phyloP scores from a whole-genome alignment of 345 rosid species.

The Passiflora organensis region DNA sequence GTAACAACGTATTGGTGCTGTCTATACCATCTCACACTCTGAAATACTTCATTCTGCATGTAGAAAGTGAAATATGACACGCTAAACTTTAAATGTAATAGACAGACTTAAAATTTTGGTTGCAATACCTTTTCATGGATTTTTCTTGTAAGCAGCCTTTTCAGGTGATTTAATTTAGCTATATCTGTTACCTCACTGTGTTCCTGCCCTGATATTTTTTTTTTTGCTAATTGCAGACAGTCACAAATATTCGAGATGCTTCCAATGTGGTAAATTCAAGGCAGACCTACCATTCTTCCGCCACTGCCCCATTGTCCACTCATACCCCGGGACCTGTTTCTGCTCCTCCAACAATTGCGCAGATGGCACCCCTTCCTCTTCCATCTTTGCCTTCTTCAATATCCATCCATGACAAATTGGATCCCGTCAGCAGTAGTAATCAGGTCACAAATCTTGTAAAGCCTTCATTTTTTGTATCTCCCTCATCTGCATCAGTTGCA shows the following conservation, averaged over 20 bases:
- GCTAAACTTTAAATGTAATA: too few species aligned
- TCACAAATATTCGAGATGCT: constrained; percentile 36
- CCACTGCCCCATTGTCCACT: constrained; percentile 32
- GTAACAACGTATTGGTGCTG: too few species aligned
- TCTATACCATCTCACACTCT: too few species aligned
- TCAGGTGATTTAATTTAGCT: too few species aligned
- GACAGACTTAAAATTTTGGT: too few species aligned
- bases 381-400: constrained; percentile 33
- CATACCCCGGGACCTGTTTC: constrained; percentile 27
- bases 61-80: too few species aligned
- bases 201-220: too few species aligned
- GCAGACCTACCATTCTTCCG: constrained; percentile 35
- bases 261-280: constrained; percentile 28
- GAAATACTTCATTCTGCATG: too few species aligned
- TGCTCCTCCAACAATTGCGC: constrained; percentile 28
- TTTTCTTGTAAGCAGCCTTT: too few species aligned
- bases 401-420: constrained; percentile 26
- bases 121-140: too few species aligned
- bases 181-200: too few species aligned
- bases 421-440: constrained; percentile 33
- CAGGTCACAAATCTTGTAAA: constrained; percentile 46
- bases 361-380: constrained; percentile 28
- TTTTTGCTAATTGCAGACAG: constrained; percentile 36
- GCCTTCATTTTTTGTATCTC: constrained; percentile 50
- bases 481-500: constrained; percentile 39